phyloP scores from a whole-genome alignment of 768 basidiomycete species.

The Boletus huronensis region DNA sequence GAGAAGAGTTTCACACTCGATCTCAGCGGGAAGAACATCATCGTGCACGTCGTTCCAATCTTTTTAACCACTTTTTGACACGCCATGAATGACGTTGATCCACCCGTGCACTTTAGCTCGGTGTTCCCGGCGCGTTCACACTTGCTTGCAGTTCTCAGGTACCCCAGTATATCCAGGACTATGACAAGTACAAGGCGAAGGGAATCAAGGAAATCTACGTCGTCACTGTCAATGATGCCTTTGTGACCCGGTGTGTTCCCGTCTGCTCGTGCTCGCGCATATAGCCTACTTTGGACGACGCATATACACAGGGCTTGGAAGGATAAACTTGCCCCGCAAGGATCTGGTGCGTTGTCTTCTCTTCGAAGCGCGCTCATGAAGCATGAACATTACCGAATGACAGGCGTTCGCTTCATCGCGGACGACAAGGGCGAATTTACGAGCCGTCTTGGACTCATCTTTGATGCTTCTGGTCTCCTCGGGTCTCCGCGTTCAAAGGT shows the following conservation, averaged over 20 bases:
- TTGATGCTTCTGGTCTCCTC: constrained; percentile 59
- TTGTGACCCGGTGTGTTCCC: constrained; percentile 50
- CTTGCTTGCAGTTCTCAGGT: constrained; percentile 66
- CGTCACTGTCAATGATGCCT: constrained; percentile 76
- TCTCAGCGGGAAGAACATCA: constrained; percentile 58
- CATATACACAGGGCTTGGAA: constrained; percentile 57
- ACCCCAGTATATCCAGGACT: constrained; percentile 60
- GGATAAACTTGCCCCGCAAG: constrained; percentile 51
- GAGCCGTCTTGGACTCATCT: constrained; percentile 52
- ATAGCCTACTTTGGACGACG: not conserved
- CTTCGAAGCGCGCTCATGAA: not conserved
- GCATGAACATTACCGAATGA: not conserved
- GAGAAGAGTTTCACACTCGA: constrained; percentile 40
- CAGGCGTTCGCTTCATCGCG: constrained; percentile 59
- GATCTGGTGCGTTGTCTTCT: constrained; percentile 42
- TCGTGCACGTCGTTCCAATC: constrained; percentile 40
- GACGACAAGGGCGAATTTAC: constrained; percentile 65
- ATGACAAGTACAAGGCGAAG: constrained; percentile 70
- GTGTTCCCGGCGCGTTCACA: constrained; percentile 77
- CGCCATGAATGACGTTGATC: not conserved
- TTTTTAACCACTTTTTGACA: not conserved
- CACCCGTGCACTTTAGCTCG: constrained; percentile 43
- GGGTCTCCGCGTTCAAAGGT: constrained; percentile 70
- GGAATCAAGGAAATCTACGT: constrained; percentile 71
- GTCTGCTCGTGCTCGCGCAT: not conserved